Percentiles rank a stretch among this genome's conserved stretches.
These are phyloP conservation scores for Spergularia azorica DNA, from an alignment of 179 eudicot genomes.

Conservation along the genomic window DNA sequence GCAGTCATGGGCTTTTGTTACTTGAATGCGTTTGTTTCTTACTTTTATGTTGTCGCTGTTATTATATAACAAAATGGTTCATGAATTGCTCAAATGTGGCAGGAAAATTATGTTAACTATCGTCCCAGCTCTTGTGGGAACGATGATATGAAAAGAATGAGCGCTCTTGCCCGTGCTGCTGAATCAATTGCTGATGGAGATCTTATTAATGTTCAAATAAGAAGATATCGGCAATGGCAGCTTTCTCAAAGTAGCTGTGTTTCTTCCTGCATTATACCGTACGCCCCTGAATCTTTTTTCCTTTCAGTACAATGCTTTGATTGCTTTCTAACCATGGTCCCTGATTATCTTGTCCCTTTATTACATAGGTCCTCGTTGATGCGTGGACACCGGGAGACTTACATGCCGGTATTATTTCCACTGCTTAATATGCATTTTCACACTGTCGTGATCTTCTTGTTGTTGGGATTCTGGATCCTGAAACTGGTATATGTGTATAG, in stretches of 20 bases:
- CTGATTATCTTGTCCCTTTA: conserved; percentile 8
- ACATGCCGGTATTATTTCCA: conserved; percentile 54
- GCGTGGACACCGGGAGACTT: conserved; percentile 82
- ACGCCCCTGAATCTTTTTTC: conserved; percentile 33
- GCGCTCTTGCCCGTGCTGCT: conserved; percentile 79
- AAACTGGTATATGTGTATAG: neutral
- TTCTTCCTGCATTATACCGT: conserved; percentile 90
- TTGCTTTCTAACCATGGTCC: neutral
- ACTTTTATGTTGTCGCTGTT: neutral
- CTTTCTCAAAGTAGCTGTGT: conserved; percentile 80
- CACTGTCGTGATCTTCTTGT: conserved; percentile 4
- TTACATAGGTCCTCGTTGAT: conserved; percentile 72
- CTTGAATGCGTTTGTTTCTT: neutral
- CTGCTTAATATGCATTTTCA: neutral
- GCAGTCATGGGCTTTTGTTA: neutral
- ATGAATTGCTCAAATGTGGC: conserved; percentile 26
- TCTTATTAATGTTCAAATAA: conserved; percentile 89
- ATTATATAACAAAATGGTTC: neutral
- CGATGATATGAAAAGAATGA: conserved; percentile 84
- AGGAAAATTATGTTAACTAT: conserved; percentile 94
- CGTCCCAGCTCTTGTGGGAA: conserved; percentile 73
- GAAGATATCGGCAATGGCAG: conserved; percentile 96
- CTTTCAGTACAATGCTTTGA: neutral
- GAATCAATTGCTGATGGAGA: conserved; percentile 97
- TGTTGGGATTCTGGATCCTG: neutral